Evolutionary conservation across 805 yeast genomes (phyloP).

Genomic region (Alloascoidea africana): DNA sequence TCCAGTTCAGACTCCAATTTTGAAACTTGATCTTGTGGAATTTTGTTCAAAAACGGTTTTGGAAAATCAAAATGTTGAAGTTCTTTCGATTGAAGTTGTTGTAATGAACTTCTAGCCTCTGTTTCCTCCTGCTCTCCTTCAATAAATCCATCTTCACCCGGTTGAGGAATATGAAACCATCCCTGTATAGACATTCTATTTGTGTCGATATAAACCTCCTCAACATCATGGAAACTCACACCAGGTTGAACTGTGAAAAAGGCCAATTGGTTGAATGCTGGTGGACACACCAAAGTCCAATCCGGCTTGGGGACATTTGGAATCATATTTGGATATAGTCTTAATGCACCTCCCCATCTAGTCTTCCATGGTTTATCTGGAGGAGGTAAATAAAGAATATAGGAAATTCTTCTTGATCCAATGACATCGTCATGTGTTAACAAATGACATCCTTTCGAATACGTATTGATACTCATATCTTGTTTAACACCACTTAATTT

Average conservation of each 20-base stretch:
- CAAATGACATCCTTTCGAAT: slow-evolving; percentile 85
- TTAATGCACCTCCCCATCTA: slow-evolving; percentile 84
- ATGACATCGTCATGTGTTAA: slow-evolving; percentile 96
- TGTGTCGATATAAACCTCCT: slow-evolving; percentile 85
- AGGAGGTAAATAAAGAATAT: slow-evolving; percentile 83
- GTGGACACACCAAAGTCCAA: slow-evolving; percentile 51
- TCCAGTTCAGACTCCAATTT: background rate
- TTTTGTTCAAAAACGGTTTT: slow-evolving; percentile 23
- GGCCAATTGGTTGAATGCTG: slow-evolving; percentile 93
- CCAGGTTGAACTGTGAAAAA: slow-evolving; percentile 96
- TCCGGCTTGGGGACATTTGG: slow-evolving; percentile 88
- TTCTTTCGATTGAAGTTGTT: slow-evolving; percentile 63
- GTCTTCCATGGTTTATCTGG: slow-evolving; percentile 85
- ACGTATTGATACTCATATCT: slow-evolving; percentile 85
- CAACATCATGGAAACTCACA: slow-evolving; percentile 92
- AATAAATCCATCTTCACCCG: slow-evolving; percentile 74
- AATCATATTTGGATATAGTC: slow-evolving; percentile 73
- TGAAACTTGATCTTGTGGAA: background rate
- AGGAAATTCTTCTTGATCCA: slow-evolving; percentile 87
- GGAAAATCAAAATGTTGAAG: slow-evolving; percentile 76
- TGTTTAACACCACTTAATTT: slow-evolving; percentile 81
- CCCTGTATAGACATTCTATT: slow-evolving; percentile 92
- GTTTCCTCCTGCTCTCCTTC: slow-evolving; percentile 73
- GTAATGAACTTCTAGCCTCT: slow-evolving; percentile 62
- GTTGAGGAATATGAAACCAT: slow-evolving; percentile 97